phyloP scores from a whole-genome alignment of 1,284 basidiomycete genomes.

The Leccinum solheimii region DNA sequence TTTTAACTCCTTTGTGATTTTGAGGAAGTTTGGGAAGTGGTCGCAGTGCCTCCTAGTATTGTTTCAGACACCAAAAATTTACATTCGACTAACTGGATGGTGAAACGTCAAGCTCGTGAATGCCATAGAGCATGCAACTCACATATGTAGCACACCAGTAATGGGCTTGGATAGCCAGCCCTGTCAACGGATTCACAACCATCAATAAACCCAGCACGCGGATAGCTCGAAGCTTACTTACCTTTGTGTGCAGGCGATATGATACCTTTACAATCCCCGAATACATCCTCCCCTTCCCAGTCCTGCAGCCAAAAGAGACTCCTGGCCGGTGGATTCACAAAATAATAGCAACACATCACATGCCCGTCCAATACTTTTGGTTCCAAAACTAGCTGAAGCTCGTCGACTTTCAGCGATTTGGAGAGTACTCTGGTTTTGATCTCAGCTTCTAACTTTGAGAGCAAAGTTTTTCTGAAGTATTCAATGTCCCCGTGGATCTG shows the following conservation, averaged over 20 bases:
- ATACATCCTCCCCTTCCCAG: conserved; percentile 21
- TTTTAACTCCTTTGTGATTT: conserved; percentile 38
- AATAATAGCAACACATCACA: conserved; percentile 33
- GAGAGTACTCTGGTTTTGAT: conserved; percentile 2
- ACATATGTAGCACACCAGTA: conserved; percentile 47
- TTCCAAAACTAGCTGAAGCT: conserved; percentile 34
- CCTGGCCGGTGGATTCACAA: conserved; percentile 29
- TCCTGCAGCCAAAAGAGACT: conserved; percentile 33
- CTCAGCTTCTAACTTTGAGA: conserved; percentile 9
- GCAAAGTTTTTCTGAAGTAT: conserved; percentile 17
- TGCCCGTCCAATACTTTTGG: conserved; percentile 10
- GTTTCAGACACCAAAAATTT: conserved; percentile 3
- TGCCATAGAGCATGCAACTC: conserved; percentile 1
- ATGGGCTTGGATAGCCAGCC: conserved; percentile 48
- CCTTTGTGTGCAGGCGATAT: conserved; percentile 32
- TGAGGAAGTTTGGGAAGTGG: conserved; percentile 46
- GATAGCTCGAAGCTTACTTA: conserved; percentile 2
- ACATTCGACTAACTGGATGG: background rate
- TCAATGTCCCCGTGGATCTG: conserved; percentile 25
- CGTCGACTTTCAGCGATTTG: conserved; percentile 11
- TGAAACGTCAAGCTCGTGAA: conserved; percentile 11
- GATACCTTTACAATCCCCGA: conserved; percentile 24
- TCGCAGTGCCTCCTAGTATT: conserved; percentile 49
- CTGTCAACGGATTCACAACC: conserved; percentile 29
- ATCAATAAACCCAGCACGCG: background rate